Conservation (phyloP, 2,329 filamentous ascomycete genomes). For the Rhexocercosporidium sp. region DNA sequence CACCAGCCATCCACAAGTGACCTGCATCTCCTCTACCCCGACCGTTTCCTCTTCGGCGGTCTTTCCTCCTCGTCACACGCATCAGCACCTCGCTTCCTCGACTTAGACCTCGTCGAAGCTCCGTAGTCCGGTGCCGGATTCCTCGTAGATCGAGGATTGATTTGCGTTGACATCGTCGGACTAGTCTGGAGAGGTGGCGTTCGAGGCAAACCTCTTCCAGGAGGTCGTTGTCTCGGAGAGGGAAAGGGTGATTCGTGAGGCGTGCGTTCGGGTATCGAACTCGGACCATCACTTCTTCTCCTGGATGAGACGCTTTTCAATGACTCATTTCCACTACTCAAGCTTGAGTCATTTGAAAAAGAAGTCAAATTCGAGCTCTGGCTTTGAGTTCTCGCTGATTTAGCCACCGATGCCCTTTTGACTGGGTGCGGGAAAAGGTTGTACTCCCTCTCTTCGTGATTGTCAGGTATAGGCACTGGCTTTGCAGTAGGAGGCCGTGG, state of each 20-base stretch:
- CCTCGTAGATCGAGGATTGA: not conserved
- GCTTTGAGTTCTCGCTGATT: not conserved
- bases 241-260: not conserved
- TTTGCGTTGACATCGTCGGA: slow-evolving; percentile 6
- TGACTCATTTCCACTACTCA: not conserved
- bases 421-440: not conserved
- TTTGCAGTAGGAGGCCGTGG: too few relatives aligned
- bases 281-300: not conserved
- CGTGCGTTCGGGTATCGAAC: too few relatives aligned
- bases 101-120: not conserved
- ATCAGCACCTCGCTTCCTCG: not conserved
- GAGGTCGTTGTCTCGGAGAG: not conserved
- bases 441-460: not conserved
- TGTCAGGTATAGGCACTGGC: not conserved
- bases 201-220: not conserved
- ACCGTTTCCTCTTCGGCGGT: not conserved
- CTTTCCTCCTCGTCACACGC: not conserved
- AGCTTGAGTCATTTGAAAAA: not conserved
- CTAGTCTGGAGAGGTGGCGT: not conserved
- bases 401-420: not conserved
- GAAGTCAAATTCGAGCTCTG: not conserved
- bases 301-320: not conserved
- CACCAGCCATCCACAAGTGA: not conserved
- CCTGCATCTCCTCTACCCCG: not conserved
- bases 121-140: slow-evolving; percentile 6